Evolutionary conservation across 2,329 filamentous ascomycete species (phyloP), one percentile per base, ranked within the genome.

Genomic region (Talaromyces sp.): DNA sequence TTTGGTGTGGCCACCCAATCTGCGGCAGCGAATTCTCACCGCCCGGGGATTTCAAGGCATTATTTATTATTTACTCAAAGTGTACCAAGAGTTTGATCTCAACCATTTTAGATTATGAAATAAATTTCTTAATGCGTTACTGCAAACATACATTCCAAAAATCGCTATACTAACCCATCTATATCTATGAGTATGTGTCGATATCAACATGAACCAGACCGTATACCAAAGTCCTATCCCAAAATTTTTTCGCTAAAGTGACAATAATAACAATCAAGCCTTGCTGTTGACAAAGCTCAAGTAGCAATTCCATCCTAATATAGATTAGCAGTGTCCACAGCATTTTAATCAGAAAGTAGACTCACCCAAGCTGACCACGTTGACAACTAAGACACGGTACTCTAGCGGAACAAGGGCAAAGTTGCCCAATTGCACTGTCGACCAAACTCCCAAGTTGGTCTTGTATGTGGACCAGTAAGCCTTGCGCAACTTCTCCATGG

Each of bases 381-480:
- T 97, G 71, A 96, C 93, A 67, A 96, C 89, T 71, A 97, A 81
- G 49, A 97, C 87, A 66, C 93, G 86, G 79, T 94, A 88, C 74
- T 96, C 87, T 68, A 96, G 82, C 58, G 93, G 93, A 68, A 97
- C 86, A 69, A 95, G 85, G 73, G 90, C 90, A 81, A 97, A 97
- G 83, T 97, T 97, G 73, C 89, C 84, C 62, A 89, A 82, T 81
- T 97, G 93, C 64, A 96, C 92, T 70, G 82, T 82, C 3, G 93
- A 93, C 93, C 93, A 97, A 64, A 97, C 79, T 81, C 92, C 86
- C 84, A 92, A 92, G 81, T 97, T 97, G 76, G 91, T 89, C 76
- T 85, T 85, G 73, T 97, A 85, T 37, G 91, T 90, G 13, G 86
- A 83, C 69, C 80, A 78, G 80, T 93, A 97, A 67, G 86, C 90